Conservation (phyloP, 1,284 basidiomycete species). For the Boletus hoseneyae region DNA sequence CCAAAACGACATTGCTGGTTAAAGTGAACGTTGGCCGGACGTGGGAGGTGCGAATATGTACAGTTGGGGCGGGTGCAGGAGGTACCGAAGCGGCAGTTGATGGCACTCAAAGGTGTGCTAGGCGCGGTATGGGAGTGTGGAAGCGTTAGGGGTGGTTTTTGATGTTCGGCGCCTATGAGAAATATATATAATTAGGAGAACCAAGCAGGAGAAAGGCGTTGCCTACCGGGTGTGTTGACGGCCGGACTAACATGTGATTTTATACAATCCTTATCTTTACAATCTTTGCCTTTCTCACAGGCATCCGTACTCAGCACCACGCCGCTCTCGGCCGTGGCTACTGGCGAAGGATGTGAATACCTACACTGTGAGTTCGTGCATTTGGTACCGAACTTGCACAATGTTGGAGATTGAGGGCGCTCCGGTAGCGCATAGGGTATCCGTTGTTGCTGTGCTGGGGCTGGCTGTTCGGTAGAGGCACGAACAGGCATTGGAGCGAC, state of each 20-base stretch:
- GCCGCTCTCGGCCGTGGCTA: constrained; percentile 88
- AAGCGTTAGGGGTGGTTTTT: constrained; percentile 35
- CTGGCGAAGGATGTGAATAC: constrained; percentile 89
- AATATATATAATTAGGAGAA: constrained; percentile 7
- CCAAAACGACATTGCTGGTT: constrained; percentile 70
- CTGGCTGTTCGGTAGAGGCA: constrained; percentile 29
- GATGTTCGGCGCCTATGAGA: constrained; percentile 39
- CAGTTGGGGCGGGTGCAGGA: constrained; percentile 75
- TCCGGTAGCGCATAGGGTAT: constrained; percentile 61
- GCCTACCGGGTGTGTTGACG: constrained; percentile 58
- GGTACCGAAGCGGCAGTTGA: constrained; percentile 72
- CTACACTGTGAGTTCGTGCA: constrained; percentile 86
- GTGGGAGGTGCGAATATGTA: constrained; percentile 63
- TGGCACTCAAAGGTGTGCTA: constrained; percentile 34
- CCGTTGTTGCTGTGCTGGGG: constrained; percentile 33
- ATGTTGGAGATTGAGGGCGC: constrained; percentile 75
- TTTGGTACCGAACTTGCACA: constrained; percentile 89
- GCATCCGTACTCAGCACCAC: constrained; percentile 88
- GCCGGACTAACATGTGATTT: constrained; percentile 88
- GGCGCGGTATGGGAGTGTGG: constrained; percentile 19
- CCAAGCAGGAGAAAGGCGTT: background rate
- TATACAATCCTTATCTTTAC: constrained; percentile 87
- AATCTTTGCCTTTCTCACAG: constrained; percentile 81
- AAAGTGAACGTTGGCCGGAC: constrained; percentile 39
- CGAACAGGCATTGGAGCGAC: constrained; percentile 33